Evolutionary conservation across 2,329 filamentous ascomycete genomes (phyloP), one percentile per base, ranked within the genome.

Genomic region (Exophiala viscosa): DNA sequence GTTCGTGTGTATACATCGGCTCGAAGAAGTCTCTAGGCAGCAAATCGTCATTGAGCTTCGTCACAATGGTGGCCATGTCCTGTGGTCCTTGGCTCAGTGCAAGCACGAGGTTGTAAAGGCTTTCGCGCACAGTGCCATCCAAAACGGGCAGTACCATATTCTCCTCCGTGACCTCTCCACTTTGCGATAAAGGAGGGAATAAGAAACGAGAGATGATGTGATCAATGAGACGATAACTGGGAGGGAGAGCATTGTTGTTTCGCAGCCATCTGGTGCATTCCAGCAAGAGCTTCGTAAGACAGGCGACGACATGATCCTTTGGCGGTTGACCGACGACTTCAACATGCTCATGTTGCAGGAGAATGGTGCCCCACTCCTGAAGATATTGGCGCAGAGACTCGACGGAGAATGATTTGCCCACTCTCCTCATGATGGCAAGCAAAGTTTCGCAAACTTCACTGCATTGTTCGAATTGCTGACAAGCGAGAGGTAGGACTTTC

Each of bases 131-230:
- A 31, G 73, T 64, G 2, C 70, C 67, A 54, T 82, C 76, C 44
- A 88, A 71, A 4, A 80, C 65, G 3, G 78, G 78, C 32, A 76
- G 65, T 34, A 61, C 68, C 11, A 73, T 69, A 5, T 64, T 58
- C 5, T 60, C 48, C 10, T 61, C 54, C 9, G 64, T 61, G 2
- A 65, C 62, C 3, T 63, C 54, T 11, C 36, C 44, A 31, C 31
- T 20, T 6, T 68, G 63, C 1, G 72, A 74, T 14, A 75, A 62
- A 35, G 76, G 73, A 0, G 87, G 86, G 60, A 89, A 89, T 0
- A 90, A 71, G 61, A 86, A 84, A 50, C 73, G 79, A 64, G 76
- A 80, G 60, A 90, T 82, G 1, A 90, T 65, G 2, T 70, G 69
- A 46, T 74, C 71, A 8, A 76, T 73, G 42, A 80, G 66, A n/a